Evolutionary conservation across 768 basidiomycete genomes (phyloP).

Genomic region (Hirschioporus abietinus): DNA sequence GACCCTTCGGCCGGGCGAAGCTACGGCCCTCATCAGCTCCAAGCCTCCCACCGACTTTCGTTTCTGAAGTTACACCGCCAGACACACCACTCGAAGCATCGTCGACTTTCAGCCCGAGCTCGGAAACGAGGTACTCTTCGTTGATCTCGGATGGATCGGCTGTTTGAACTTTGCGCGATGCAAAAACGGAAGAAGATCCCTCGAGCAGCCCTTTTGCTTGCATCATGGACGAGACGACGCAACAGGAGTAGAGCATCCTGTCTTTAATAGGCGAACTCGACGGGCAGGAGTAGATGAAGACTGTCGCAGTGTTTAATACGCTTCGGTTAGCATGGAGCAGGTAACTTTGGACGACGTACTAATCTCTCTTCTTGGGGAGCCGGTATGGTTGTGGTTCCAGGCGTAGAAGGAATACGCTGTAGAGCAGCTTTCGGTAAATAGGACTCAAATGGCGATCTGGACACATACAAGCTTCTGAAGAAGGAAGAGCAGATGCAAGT

Average conservation of each 20-base stretch:
- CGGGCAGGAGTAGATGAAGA: constrained; percentile 93
- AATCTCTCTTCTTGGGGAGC: constrained; percentile 48
- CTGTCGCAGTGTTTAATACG: constrained; percentile 29
- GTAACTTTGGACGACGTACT: constrained; percentile 33
- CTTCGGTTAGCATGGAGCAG: constrained; percentile 5
- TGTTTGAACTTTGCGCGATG: constrained; percentile 72
- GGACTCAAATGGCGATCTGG: background rate
- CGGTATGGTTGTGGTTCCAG: constrained; percentile 44
- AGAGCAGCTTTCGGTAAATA: constrained; percentile 10
- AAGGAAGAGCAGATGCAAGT: constrained; percentile 46
- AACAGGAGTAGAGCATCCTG: constrained; percentile 86
- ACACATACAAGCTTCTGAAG: constrained; percentile 48
- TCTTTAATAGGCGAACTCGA: constrained; percentile 72
- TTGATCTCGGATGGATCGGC: constrained; percentile 73
- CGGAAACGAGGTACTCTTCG: constrained; percentile 52
- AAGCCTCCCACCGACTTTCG: constrained; percentile 9
- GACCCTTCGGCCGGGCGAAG: constrained; percentile 70
- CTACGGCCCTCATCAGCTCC: constrained; percentile 33
- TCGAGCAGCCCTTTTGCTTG: constrained; percentile 48
- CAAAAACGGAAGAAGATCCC: constrained; percentile 35
- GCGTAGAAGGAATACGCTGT: constrained; percentile 59
- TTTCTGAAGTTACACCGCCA: constrained; percentile 17
- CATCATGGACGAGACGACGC: constrained; percentile 49
- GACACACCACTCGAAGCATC: constrained; percentile 10
- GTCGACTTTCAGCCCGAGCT: constrained; percentile 38